phyloP scores from a whole-genome alignment of 2,329 filamentous ascomycete species.

The Diplodia mutila region DNA sequence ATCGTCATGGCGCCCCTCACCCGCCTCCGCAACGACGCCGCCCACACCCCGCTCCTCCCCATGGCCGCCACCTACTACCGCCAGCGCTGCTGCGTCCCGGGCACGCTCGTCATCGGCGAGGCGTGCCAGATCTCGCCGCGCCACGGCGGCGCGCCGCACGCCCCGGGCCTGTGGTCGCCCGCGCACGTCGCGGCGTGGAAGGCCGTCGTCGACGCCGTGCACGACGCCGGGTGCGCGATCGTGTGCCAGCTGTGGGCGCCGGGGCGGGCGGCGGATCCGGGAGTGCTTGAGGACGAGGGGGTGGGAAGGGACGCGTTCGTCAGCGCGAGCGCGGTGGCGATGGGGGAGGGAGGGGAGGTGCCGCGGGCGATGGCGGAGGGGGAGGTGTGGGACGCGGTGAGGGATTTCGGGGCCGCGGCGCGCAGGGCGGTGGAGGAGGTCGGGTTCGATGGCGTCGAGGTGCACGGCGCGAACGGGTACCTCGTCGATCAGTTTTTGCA shows the following conservation, averaged over 20 bases:
- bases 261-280: conserved; percentile 57
- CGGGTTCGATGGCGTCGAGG: conserved; percentile 65
- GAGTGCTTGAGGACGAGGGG: conserved; percentile 38
- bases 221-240: conserved; percentile 63
- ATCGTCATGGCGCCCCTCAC: conserved; percentile 37
- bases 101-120: conserved; percentile 64
- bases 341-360: conserved; percentile 36
- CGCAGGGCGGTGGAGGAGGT: conserved; percentile 50
- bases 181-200: conserved; percentile 64
- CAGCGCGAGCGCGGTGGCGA: conserved; percentile 39
- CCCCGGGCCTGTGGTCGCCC: conserved; percentile 56
- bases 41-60: conserved; percentile 50
- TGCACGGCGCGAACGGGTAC: conserved; percentile 66
- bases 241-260: conserved; percentile 66
- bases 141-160: conserved; percentile 54
- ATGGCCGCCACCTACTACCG: conserved; percentile 56
- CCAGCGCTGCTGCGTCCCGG: conserved; percentile 56
- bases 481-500: conserved; percentile 69
- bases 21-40: conserved; percentile 49
- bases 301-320: conserved; percentile 30
- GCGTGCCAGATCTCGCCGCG: conserved; percentile 56
- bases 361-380: conserved; percentile 44
- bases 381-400: conserved; percentile 44
- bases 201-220: conserved; percentile 63
- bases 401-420: conserved; percentile 47